phyloP scores from a whole-genome alignment of 768 basidiomycete species.

The Boletus reticulatus region DNA sequence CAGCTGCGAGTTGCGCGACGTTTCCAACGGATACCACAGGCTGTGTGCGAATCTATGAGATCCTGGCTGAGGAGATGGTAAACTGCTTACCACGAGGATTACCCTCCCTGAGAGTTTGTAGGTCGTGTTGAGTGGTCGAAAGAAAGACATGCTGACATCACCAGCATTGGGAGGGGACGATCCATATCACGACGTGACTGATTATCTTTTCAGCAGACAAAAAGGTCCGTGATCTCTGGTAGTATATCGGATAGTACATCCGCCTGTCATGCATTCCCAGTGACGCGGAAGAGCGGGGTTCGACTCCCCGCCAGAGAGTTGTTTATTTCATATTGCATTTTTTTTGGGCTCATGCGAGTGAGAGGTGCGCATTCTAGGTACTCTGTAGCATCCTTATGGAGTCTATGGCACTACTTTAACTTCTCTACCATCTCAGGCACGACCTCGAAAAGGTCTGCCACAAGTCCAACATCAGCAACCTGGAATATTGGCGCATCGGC shows the following conservation, averaged over 20 bases:
- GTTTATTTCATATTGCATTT: background rate
- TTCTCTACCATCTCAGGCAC: conserved; percentile 92
- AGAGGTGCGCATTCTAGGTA: background rate
- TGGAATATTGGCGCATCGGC: conserved; percentile 99
- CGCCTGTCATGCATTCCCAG: conserved; percentile 38
- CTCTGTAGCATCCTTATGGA: conserved; percentile 8
- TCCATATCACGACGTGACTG: too few relatives aligned
- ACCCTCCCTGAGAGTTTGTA: conserved; percentile 31
- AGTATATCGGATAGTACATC: conserved; percentile 53
- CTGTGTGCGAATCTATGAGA: conserved; percentile 28
- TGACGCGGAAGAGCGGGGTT: conserved; percentile 39
- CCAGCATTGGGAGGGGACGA: background rate
- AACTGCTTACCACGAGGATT: conserved; percentile 28
- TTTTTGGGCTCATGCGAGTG: too few relatives aligned
- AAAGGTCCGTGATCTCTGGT: conserved; percentile 21
- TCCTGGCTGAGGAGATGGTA: background rate
- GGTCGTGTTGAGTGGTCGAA: conserved; percentile 21
- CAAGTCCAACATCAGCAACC: conserved; percentile 92
- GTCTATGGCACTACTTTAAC: conserved; percentile 49
- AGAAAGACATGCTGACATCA: conserved; percentile 26
- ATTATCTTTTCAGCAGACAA: too few relatives aligned
- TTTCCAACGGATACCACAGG: conserved; percentile 82
- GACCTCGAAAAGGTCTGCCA: conserved; percentile 88
- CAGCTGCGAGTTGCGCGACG: conserved; percentile 74
- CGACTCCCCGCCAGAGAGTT: conserved; percentile 46